Evolutionary conservation across 495 filamentous ascomycete genomes (phyloP).

Genomic region (Cenococcum geophilum): DNA sequence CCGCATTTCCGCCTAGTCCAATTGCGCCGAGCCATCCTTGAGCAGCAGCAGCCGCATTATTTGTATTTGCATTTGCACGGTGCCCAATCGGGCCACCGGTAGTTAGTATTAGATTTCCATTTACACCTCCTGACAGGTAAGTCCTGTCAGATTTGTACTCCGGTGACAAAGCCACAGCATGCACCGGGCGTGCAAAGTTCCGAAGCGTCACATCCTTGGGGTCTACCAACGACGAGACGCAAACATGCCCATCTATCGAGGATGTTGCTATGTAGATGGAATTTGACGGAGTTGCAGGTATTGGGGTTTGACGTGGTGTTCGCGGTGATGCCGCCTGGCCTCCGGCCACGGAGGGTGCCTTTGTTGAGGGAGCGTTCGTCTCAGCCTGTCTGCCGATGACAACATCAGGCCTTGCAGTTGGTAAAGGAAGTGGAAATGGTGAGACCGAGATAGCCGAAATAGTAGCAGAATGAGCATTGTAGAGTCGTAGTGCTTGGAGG

Average conservation of each 20-base stretch:
- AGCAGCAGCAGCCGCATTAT: slow-evolving; percentile 69
- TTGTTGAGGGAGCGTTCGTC: slow-evolving; percentile 35
- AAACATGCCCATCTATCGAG: slow-evolving; percentile 93
- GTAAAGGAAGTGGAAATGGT: slow-evolving; percentile 72
- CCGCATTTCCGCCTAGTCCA: slow-evolving; percentile 67
- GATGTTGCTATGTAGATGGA: slow-evolving; percentile 87
- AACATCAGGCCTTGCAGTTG: slow-evolving; percentile 50
- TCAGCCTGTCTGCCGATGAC: slow-evolving; percentile 45
- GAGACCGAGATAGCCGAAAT: slow-evolving; percentile 87
- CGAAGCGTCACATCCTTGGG: slow-evolving; percentile 76
- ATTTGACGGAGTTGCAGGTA: slow-evolving; percentile 71
- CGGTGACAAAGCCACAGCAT: slow-evolving; percentile 83
- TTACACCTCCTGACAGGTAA: slow-evolving; percentile 84
- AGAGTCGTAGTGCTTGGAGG: slow-evolving; percentile 71
- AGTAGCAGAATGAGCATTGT: slow-evolving; percentile 86
- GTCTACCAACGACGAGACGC: slow-evolving; percentile 73
- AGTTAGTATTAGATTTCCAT: slow-evolving; percentile 86
- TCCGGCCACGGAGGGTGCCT: slow-evolving; percentile 42
- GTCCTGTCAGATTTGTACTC: slow-evolving; percentile 82
- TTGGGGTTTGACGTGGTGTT: slow-evolving; percentile 44
- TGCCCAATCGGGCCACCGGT: slow-evolving; percentile 69
- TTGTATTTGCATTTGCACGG: slow-evolving; percentile 72
- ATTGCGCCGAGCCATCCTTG: slow-evolving; percentile 89
- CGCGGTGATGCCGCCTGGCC: slow-evolving; percentile 45
- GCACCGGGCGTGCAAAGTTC: slow-evolving; percentile 88